A percentile compares a stretch with the other conserved stretches of the same genome.
Conservation (phyloP, 352 stramenopile species). For the Phytophthora megakarya region DNA sequence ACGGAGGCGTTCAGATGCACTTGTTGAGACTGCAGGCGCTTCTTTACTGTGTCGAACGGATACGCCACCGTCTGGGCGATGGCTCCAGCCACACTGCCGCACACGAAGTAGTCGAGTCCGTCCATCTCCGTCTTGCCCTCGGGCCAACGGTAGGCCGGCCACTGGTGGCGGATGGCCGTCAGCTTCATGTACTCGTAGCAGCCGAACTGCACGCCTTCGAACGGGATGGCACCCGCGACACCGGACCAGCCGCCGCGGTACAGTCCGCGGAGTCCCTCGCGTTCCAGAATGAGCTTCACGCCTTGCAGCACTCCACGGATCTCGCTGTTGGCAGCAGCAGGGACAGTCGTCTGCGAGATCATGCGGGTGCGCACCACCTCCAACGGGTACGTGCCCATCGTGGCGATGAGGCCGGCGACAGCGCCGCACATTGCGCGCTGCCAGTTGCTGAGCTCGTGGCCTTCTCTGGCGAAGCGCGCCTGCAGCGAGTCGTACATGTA, state of each 20-base stretch:
- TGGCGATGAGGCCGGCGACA: slow-evolving; percentile 66
- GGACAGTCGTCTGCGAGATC: slow-evolving; percentile 58
- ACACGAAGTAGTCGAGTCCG: slow-evolving; percentile 78
- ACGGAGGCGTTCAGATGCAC: slow-evolving; percentile 29
- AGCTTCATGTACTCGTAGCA: slow-evolving; percentile 85
- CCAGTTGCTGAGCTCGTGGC: slow-evolving; percentile 45
- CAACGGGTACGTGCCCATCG: slow-evolving; percentile 77
- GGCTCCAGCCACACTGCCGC: slow-evolving; percentile 69
- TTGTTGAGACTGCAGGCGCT: slow-evolving; percentile 72
- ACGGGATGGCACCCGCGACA: slow-evolving; percentile 75
- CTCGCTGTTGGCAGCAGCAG: slow-evolving; percentile 37
- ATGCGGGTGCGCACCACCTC: slow-evolving; percentile 85
- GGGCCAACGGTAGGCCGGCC: slow-evolving; percentile 66
- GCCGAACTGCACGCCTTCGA: slow-evolving; percentile 84
- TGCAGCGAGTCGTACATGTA: slow-evolving; percentile 79
- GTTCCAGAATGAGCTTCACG: slow-evolving; percentile 57
- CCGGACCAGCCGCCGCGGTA: slow-evolving; percentile 74
- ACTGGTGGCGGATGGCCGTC: slow-evolving; percentile 48
- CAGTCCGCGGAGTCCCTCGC: slow-evolving; percentile 70
- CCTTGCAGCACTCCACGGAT: slow-evolving; percentile 69
- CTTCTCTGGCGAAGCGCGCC: slow-evolving; percentile 38
- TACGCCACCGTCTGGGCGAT: slow-evolving; percentile 85
- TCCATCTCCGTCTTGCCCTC: slow-evolving; percentile 72
- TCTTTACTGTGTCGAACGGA: slow-evolving; percentile 87
- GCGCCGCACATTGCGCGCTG: slow-evolving; percentile 67